Base-by-base conservation (phyloP, 768 basidiomycete genomes). In the Holtermanniella nyarrowii region DNA sequence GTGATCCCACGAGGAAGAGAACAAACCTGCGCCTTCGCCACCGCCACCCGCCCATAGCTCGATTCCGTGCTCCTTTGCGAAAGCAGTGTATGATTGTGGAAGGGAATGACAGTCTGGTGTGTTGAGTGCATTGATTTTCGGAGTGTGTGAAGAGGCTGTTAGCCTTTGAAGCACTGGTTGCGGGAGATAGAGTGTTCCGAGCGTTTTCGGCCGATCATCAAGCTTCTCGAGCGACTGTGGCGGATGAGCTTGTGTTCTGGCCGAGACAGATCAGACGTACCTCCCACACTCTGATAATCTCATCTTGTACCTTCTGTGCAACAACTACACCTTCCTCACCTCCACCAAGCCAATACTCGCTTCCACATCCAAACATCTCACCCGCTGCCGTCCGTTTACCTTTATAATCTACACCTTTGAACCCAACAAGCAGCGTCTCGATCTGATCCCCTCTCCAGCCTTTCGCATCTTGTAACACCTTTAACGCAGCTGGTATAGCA, bases 51-150 rank as follows among this genome's bases (percentile, higher is more conserved):
- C 69, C 69, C 69, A 71, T 0, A 71, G 49, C 27, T 68, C 60
- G 1, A 71, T 55, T 14, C 59, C 63, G 2, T 55, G 42, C 27
- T 58, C 55, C 50, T 46, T 61, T 0, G 69, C 69, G 42, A 53
- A 71, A 2, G 26, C 53, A 18, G 58, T 55, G 45, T 69, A 63
- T 22, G 66, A 67, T 22, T 59, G 51, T 2, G 69, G 69, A 39
- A 71, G 45, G 50, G 53, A 57, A 60, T 69, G 68, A 49, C 69
- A 71, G 49, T 71, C 69, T 16, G 69, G 69, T 18, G 69, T 71
- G 49, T 69, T 68, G 44, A 71, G 37, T 24, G 64, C 50, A 44
- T 71, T 71, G 43, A 71, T 58, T 3, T 40, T 50, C 5, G 57
- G 54, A 37, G 51, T 23, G 13, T 21, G 7, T 4, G 23, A 26